These are phyloP conservation scores for Phaeophleospora eucalypticola DNA, from an alignment of 2,329 filamentous ascomycete genomes.

Conservation along the genomic window DNA sequence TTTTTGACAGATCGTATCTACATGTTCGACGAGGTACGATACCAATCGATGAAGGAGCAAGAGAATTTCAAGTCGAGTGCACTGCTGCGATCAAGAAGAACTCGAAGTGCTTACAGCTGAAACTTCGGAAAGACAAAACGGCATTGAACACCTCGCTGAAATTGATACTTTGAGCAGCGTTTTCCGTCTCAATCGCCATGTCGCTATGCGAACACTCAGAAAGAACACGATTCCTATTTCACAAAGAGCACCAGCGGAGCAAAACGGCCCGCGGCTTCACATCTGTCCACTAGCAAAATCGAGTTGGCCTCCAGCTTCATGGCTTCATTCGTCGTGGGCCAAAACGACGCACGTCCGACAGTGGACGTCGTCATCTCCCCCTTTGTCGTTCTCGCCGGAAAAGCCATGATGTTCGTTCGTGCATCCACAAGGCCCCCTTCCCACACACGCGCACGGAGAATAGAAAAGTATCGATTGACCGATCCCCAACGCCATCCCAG, in stretches of 20 bases:
- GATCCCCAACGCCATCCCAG: slow-evolving; percentile 5
- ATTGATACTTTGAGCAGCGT: background rate
- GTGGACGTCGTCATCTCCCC: background rate
- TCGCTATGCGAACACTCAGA: background rate
- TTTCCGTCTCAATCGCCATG: background rate
- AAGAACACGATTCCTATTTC: background rate
- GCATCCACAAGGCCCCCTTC: slow-evolving; percentile 1
- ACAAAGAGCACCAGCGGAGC: background rate
- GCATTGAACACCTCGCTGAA: background rate
- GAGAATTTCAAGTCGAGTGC: too few relatives aligned
- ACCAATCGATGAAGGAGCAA: too few relatives aligned
- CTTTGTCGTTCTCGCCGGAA: background rate
- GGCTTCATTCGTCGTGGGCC: background rate
- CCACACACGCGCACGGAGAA: background rate
- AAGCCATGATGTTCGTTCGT: background rate
- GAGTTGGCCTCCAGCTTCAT: background rate
- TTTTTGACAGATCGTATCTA: too few relatives aligned
- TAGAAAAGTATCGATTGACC: slow-evolving; percentile 2
- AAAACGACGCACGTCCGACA: background rate
- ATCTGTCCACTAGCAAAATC: background rate
- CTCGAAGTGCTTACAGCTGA: too few relatives aligned
- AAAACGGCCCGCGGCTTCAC: too few relatives aligned
- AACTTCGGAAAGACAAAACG: too few relatives aligned
- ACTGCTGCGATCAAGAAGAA: too few relatives aligned
- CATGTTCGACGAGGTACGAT: too few relatives aligned